Base-by-base conservation (phyloP, 192 early-diverging fungal genomes). In the Umbelopsis ramanniana region DNA sequence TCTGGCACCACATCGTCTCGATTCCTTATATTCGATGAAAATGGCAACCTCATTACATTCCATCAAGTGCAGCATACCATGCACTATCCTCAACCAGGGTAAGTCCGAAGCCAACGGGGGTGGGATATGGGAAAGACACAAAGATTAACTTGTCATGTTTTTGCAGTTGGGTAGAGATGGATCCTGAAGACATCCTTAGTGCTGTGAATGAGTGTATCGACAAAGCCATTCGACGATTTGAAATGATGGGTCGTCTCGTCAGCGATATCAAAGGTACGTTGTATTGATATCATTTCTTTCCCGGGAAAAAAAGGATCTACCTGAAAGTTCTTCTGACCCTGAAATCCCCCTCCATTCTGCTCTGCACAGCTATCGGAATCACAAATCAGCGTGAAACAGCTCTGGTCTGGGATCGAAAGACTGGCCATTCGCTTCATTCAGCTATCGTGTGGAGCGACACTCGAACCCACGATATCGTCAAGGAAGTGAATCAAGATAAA, bases 311-410 rank as follows among this genome's bases (percentile, higher is more conserved):
- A 22, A 0, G 26, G 53, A 54, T 54, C 53, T 22, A 53, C 52
- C 52, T 24, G n/a, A n/a, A n/a, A n/a, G n/a, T 29, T 26, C 12
- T 63, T 35, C 57, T 63, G 57, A 68, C 48, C 7, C 48, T 46
- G 15, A n/a, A 21, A 24, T 12, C 9, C 35, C 17, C 17, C 10
- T 23, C 26, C 6, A 23, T 10, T n/a, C n/a, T n/a, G n/a, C n/a
- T n/a, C n/a, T n/a, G n/a, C n/a, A n/a, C 12, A 86, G 85, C 87
- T 8, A 85, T 98, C 21, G 96, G 96, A 4, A 92, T 98, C 70
- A 98, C 96, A 21, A 98, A 96, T 84, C 96, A 98, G 81, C 89
- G 96, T 71, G 96, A 98, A 76, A 96, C 96, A 4, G 88, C 91
- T 6, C 85, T 96, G 26, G 91, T 85, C 17, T 98, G 95, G 94